phyloP scores from a whole-genome alignment of 2,329 filamentous ascomycete genomes.

The Chaetomium strumarium region DNA sequence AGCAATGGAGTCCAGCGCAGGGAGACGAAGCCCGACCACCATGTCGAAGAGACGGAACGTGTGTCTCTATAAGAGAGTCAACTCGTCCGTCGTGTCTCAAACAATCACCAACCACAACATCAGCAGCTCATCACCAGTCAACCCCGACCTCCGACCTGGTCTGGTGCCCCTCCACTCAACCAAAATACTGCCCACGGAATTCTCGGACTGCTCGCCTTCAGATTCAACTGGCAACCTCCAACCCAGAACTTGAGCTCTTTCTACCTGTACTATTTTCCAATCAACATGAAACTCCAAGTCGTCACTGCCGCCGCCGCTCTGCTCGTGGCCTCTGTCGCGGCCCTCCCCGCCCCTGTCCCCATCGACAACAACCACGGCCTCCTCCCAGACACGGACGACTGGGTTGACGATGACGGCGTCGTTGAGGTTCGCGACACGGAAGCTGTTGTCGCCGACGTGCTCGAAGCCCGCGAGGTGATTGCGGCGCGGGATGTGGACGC shows the following conservation, averaged over 20 bases:
- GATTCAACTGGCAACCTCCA: too few relatives aligned
- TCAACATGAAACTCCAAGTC: conserved; percentile 23
- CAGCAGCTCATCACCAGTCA: neutral
- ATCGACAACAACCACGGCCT: conserved; percentile 7
- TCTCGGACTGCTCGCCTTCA: too few relatives aligned
- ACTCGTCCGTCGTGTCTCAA: neutral
- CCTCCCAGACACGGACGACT: conserved; percentile 10
- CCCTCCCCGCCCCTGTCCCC: conserved; percentile 18
- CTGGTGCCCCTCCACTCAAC: too few relatives aligned
- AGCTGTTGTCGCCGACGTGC: neutral
- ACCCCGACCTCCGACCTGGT: too few relatives aligned
- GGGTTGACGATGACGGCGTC: neutral
- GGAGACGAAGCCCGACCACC: neutral
- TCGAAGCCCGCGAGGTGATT: neutral
- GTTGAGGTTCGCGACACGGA: neutral
- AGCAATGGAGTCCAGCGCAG: neutral
- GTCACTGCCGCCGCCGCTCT: conserved; percentile 24
- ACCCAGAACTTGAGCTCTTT: too few relatives aligned
- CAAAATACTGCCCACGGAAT: too few relatives aligned
- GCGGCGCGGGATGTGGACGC: too few relatives aligned
- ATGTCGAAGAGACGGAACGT: too few relatives aligned
- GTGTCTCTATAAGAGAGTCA: neutral
- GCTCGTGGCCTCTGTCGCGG: conserved; percentile 26
- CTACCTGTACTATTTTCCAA: neutral
- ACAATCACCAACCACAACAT: neutral